Conservation (phyloP, 1,284 basidiomycete species). For the Cerioporus squamosus region DNA sequence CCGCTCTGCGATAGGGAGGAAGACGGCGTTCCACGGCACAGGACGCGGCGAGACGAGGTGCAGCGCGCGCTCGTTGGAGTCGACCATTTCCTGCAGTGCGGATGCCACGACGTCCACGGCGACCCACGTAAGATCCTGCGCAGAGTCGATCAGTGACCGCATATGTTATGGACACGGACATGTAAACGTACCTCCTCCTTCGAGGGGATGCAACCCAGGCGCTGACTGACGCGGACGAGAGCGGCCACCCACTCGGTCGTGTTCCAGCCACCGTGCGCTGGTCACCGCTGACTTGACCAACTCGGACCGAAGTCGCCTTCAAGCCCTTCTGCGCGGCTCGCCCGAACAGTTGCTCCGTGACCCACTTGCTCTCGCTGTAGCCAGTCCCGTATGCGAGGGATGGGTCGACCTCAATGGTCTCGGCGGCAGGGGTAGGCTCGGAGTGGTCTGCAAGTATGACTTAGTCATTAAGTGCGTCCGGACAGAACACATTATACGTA, state of each 20-base stretch:
- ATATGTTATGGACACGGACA: not conserved
- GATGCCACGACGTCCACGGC: slow-evolving; percentile 27
- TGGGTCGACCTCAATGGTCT: slow-evolving; percentile 12
- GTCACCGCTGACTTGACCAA: slow-evolving; percentile 26
- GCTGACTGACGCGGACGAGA: slow-evolving; percentile 16
- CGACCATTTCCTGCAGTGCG: slow-evolving; percentile 26
- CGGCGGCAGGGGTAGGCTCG: not conserved
- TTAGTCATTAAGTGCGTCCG: slow-evolving; percentile 16
- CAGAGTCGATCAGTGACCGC: not conserved
- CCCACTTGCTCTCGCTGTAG: slow-evolving; percentile 28
- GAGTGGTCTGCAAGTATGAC: slow-evolving; percentile 13
- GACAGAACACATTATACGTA: not conserved
- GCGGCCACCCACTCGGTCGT: slow-evolving; percentile 25
- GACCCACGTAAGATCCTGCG: slow-evolving; percentile 25
- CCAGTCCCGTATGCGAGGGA: slow-evolving; percentile 16
- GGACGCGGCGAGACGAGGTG: slow-evolving; percentile 31
- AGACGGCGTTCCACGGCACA: slow-evolving; percentile 28
- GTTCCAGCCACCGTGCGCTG: slow-evolving; percentile 20
- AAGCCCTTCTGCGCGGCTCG: slow-evolving; percentile 14
- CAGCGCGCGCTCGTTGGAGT: slow-evolving; percentile 6
- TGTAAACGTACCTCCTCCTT: slow-evolving; percentile 13
- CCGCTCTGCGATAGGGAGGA: slow-evolving; percentile 21
- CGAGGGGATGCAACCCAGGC: slow-evolving; percentile 14
- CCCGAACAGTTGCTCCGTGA: slow-evolving; percentile 20
- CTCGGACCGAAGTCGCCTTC: slow-evolving; percentile 17